phyloP scores from a whole-genome alignment of 192 early-diverging fungal genomes.

The Piromyces finnis region DNA sequence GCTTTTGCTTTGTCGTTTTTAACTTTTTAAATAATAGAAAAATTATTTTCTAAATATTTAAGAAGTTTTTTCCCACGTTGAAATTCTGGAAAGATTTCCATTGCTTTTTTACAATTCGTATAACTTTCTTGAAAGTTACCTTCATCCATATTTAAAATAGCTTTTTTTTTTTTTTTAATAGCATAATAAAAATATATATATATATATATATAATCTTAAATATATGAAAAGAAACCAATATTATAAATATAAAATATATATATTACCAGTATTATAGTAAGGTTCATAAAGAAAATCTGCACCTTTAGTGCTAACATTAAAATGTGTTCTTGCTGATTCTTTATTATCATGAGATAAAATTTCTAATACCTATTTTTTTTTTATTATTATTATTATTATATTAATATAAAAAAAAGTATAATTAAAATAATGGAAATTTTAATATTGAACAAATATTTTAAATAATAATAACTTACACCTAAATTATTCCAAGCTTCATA shows the following conservation, averaged over 20 bases:
- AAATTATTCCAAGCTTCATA: conserved; percentile 16
- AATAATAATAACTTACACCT: neutral
- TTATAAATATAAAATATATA: too few species aligned
- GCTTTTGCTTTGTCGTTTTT: too few species aligned
- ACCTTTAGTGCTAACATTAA: neutral
- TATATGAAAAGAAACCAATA: too few species aligned
- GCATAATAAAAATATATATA: too few species aligned
- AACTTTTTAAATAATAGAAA: neutral
- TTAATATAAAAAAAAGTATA: too few species aligned
- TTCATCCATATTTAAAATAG: neutral
- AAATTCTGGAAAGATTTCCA: neutral
- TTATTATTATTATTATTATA: too few species aligned
- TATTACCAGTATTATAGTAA: neutral
- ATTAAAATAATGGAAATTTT: too few species aligned
- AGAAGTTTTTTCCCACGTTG: neutral
- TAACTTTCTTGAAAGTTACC: neutral
- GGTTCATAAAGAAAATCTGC: neutral
- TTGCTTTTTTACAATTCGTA: neutral
- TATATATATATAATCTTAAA: too few species aligned
- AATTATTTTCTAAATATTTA: neutral
- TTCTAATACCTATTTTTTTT: neutral
- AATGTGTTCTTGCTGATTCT: neutral
- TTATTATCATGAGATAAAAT: neutral
- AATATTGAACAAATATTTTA: too few species aligned
- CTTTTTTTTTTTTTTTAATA: too few species aligned